These are phyloP conservation scores for Pouteria glomerata DNA, from an alignment of 148 eudicot genomes.

Conservation along the genomic window DNA sequence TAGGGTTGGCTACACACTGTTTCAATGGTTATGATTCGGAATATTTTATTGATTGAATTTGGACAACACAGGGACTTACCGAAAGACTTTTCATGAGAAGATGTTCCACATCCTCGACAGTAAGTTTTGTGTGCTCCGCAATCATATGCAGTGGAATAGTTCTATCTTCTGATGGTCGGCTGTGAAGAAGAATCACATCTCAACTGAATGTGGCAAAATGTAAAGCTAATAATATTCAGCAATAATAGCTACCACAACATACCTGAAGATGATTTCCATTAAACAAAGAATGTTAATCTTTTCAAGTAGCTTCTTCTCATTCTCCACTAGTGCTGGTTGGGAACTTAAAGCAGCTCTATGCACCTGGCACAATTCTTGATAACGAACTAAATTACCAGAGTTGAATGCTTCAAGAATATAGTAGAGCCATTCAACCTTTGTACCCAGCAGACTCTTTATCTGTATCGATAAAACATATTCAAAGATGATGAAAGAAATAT, in stretches of 20 bases:
- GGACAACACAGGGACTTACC: constrained; percentile 33
- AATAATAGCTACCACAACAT: constrained; percentile 1
- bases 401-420: constrained; percentile 86
- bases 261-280: constrained; percentile 98
- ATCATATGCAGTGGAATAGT: constrained; percentile 78
- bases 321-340: constrained; percentile 91
- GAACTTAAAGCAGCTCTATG: constrained; percentile 72
- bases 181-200: constrained; percentile 31
- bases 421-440: constrained; percentile 96
- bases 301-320: constrained; percentile 80
- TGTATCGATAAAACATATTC: constrained; percentile 24
- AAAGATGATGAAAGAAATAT: neutral
- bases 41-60: neutral
- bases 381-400: constrained; percentile 74
- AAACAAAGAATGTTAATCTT: constrained; percentile 92
- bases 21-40: no score
- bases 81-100: constrained; percentile 99
- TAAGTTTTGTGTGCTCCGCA: constrained; percentile 75
- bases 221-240: neutral
- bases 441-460: constrained; percentile 82
- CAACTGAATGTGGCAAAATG: neutral
- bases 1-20: no score
- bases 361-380: constrained; percentile 79
- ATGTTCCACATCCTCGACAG: constrained; percentile 86
- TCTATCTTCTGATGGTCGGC: constrained; percentile 89